Conservation (phyloP, 2,329 filamentous ascomycete genomes). For the Lasiodiplodia hormozganensis region DNA sequence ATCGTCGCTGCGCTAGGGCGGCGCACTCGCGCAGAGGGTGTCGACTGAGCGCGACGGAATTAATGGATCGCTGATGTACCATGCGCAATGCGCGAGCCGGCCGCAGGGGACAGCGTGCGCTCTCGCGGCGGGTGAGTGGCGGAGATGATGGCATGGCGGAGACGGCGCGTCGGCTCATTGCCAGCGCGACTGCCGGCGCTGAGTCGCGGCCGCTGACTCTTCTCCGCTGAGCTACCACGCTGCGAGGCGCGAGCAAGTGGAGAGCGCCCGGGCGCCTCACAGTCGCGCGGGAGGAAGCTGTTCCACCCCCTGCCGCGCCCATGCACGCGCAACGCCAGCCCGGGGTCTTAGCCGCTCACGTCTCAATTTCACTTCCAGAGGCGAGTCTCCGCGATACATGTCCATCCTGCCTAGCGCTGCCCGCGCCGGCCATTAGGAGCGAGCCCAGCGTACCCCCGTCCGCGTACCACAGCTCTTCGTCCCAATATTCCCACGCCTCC, state of each 20-base stretch:
- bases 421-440: slow-evolving; percentile 26
- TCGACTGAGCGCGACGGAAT: slow-evolving; percentile 14
- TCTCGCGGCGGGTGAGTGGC: neutral
- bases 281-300: slow-evolving; percentile 15
- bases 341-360: slow-evolving; percentile 19
- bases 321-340: slow-evolving; percentile 11
- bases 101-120: slow-evolving; percentile 12
- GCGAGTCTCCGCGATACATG: slow-evolving; percentile 27
- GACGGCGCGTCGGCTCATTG: neutral
- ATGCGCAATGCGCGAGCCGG: slow-evolving; percentile 5
- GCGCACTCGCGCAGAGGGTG: neutral
- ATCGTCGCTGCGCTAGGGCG: neutral
- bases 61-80: slow-evolving; percentile 19
- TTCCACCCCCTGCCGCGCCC: slow-evolving; percentile 14
- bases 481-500: slow-evolving; percentile 28
- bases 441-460: slow-evolving; percentile 27
- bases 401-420: slow-evolving; percentile 22
- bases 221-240: slow-evolving; percentile 10
- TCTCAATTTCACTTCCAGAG: slow-evolving; percentile 27
- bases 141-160: slow-evolving; percentile 13
- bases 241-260: slow-evolving; percentile 13
- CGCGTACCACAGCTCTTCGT: slow-evolving; percentile 20
- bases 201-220: slow-evolving; percentile 11
- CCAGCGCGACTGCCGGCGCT: slow-evolving; percentile 3
- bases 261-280: slow-evolving; percentile 10